phyloP scores from a whole-genome alignment of 306 rosid species.

The Abrus precatorius region DNA sequence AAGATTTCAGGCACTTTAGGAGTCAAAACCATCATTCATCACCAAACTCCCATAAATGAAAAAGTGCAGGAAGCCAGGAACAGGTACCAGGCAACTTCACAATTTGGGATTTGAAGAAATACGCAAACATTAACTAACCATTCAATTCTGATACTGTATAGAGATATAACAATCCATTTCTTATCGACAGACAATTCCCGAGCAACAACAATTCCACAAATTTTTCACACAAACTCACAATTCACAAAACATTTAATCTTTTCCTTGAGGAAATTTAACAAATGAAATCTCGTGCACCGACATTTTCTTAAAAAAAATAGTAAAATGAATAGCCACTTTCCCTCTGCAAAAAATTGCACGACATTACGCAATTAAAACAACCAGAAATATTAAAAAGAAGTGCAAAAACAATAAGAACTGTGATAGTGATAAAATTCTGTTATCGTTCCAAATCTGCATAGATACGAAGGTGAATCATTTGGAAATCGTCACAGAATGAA shows the following conservation, averaged over 20 bases:
- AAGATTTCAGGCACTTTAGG: constrained; percentile 26
- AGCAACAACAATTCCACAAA: constrained; percentile 8
- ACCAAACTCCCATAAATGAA: constrained; percentile 1
- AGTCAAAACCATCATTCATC: constrained; percentile 26
- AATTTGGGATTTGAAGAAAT: not conserved
- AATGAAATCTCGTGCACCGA: not conserved
- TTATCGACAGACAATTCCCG: not conserved
- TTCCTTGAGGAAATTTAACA: not conserved
- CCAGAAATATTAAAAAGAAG: not conserved
- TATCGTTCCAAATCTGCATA: not conserved
- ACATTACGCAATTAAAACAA: not conserved
- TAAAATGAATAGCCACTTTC: not conserved
- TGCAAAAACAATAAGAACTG: not conserved
- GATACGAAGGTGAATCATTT: not conserved
- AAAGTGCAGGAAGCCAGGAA: not conserved
- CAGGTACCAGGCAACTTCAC: not conserved
- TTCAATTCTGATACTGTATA: constrained; percentile 6
- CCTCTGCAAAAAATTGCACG: not conserved
- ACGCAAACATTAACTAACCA: constrained; percentile 27
- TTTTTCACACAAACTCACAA: not conserved
- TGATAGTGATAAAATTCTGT: not conserved
- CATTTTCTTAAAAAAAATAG: not conserved
- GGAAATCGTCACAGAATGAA: not conserved
- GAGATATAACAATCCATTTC: constrained; percentile 28
- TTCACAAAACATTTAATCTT: not conserved